Percentiles rank a stretch among this genome's conserved stretches.
These are phyloP conservation scores for Salix arbutifolia DNA, from an alignment of 345 rosid genomes.

Conservation along the genomic window DNA sequence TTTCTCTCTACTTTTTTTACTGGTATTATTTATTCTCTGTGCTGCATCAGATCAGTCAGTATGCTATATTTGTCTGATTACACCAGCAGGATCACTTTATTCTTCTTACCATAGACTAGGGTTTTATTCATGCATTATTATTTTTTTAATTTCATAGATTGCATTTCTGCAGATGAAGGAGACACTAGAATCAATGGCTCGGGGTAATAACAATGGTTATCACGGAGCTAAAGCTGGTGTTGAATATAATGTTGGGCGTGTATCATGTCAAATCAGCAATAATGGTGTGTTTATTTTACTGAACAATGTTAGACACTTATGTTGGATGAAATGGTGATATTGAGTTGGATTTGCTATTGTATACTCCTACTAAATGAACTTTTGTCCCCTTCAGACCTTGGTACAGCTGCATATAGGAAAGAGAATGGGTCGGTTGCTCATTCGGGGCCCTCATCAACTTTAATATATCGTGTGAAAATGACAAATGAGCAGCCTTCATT, in stretches of 20 bases:
- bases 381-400: slow-evolving; percentile 31
- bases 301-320: slow-evolving; percentile 5
- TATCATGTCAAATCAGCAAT: slow-evolving; percentile 11
- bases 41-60: background rate
- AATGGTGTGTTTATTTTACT: slow-evolving; percentile 31
- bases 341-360: slow-evolving; percentile 1
- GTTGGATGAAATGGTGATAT: slow-evolving; percentile 10
- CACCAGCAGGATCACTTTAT: background rate
- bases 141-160: background rate
- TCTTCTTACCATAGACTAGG: background rate
- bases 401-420: slow-evolving; percentile 29
- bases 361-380: slow-evolving; percentile 20
- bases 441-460: slow-evolving; percentile 19
- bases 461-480: slow-evolving; percentile 16
- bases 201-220: slow-evolving; percentile 15
- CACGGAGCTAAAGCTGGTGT: slow-evolving; percentile 17
- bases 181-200: slow-evolving; percentile 32
- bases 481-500: slow-evolving; percentile 24
- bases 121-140: background rate
- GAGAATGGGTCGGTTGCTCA: slow-evolving; percentile 28
- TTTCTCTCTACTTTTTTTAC: background rate
- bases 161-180: slow-evolving; percentile 36
- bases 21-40: background rate
- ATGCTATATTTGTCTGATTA: background rate
- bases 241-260: slow-evolving; percentile 23